Conservation (phyloP, 2,329 filamentous ascomycete genomes). For the Fusarium tjaetaba region DNA sequence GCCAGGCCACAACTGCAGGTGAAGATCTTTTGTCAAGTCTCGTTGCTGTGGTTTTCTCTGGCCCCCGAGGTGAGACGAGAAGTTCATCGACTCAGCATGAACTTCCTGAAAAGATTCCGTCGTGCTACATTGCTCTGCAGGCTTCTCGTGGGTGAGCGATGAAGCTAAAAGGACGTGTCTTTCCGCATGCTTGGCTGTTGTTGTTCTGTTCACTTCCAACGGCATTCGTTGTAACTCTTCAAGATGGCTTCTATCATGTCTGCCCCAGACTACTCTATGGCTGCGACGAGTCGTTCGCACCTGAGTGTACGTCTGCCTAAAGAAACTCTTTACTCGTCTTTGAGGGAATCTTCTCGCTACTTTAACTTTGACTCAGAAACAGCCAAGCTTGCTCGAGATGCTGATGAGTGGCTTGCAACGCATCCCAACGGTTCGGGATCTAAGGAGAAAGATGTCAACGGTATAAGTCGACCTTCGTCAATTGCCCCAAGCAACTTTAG, state of each 20-base stretch:
- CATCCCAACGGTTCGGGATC: slow-evolving; percentile 23
- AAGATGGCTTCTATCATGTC: slow-evolving; percentile 45
- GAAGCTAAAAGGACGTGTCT: slow-evolving; percentile 20
- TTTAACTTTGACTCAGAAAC: slow-evolving; percentile 40
- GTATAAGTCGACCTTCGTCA: slow-evolving; percentile 37
- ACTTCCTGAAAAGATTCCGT: slow-evolving; percentile 10
- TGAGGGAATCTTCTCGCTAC: slow-evolving; percentile 40
- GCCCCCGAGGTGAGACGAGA: slow-evolving; percentile 23
- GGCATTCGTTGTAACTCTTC: not conserved
- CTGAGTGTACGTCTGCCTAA: slow-evolving; percentile 42
- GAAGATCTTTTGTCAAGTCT: slow-evolving; percentile 16
- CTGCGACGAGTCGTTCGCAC: slow-evolving; percentile 33
- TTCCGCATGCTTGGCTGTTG: not conserved
- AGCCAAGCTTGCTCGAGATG: slow-evolving; percentile 32
- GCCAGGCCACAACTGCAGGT: slow-evolving; percentile 23
- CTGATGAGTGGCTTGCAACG: slow-evolving; percentile 38
- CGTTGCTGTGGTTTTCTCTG: slow-evolving; percentile 9
- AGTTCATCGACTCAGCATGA: slow-evolving; percentile 15
- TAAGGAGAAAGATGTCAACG: slow-evolving; percentile 31
- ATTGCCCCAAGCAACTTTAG: slow-evolving; percentile 38
- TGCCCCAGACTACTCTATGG: slow-evolving; percentile 44
- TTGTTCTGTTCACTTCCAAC: not conserved
- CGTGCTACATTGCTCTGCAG: slow-evolving; percentile 14
- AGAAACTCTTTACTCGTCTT: slow-evolving; percentile 38
- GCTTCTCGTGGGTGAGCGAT: not conserved